Evolutionary conservation across 1,139 yeast genomes (phyloP).

Genomic region (Pneumocystis wakefieldiae): DNA sequence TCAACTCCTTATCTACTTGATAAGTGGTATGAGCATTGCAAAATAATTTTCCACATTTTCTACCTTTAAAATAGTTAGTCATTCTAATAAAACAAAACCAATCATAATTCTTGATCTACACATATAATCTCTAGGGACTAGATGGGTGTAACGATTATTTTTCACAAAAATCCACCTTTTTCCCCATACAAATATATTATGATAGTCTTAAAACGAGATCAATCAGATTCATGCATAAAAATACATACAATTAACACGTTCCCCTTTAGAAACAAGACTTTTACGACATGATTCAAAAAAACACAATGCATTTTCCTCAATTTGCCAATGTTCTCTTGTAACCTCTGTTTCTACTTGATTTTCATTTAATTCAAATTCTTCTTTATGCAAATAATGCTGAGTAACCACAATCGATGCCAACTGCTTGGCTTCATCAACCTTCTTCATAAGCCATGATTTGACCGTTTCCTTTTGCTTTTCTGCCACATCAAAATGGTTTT

Average conservation of each 20-base stretch:
- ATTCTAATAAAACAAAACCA: constrained; percentile 1
- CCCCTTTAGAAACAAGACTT: neutral
- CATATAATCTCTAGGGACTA: no score
- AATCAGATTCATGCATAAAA: neutral
- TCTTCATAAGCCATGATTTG: neutral
- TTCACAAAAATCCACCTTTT: no score
- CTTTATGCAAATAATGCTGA: neutral
- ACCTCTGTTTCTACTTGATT: constrained; percentile 22
- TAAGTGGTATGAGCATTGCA: constrained; percentile 52
- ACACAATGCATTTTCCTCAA: constrained; percentile 28
- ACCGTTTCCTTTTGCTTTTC: neutral
- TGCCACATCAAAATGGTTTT: neutral
- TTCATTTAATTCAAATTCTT: constrained; percentile 7
- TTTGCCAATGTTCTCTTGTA: constrained; percentile 51
- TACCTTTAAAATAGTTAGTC: constrained; percentile 24
- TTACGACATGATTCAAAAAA: constrained; percentile 19
- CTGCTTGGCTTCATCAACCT: neutral
- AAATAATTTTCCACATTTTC: constrained; percentile 52
- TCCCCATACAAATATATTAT: no score
- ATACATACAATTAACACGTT: neutral
- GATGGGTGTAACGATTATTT: no score
- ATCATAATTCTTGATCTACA: no score
- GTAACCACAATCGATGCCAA: neutral
- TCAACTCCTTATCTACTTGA: constrained; percentile 16
- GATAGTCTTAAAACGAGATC: no score